Conservation (phyloP, 345 rosid species). For the Xanthoceras sorbifolium region DNA sequence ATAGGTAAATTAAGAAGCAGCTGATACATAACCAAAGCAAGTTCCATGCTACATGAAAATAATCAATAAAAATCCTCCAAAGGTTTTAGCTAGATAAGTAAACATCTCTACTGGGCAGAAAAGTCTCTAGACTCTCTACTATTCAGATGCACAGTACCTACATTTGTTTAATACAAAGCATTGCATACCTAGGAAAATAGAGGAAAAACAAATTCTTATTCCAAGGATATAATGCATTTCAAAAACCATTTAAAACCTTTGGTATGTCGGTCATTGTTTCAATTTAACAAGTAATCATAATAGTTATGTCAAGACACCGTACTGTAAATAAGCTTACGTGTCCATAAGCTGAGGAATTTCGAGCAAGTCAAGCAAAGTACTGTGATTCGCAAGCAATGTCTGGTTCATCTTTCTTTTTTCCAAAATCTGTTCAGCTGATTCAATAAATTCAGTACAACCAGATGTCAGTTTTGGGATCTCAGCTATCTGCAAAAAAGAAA, state of each 20-base stretch:
- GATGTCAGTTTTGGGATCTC: constrained; percentile 81
- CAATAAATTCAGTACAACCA: constrained; percentile 86
- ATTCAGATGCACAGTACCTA: neutral
- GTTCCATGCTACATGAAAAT: neutral
- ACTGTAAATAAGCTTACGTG: too few species aligned
- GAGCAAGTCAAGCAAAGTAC: constrained; percentile 94
- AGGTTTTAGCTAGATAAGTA: neutral
- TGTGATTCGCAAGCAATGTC: constrained; percentile 79
- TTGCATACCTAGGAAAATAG: neutral
- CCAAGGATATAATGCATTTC: neutral
- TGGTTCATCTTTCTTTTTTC: constrained; percentile 97
- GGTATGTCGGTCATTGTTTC: neutral
- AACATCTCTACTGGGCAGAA: neutral
- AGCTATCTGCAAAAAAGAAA: constrained; percentile 52
- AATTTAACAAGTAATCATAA: constrained; percentile 9
- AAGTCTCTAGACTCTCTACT: neutral
- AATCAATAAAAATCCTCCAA: neutral
- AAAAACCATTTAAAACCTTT: constrained; percentile 5
- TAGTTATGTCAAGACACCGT: constrained; percentile 32
- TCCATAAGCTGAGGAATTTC: constrained; percentile 99
- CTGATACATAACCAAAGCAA: neutral
- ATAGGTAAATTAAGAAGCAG: neutral
- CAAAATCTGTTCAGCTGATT: constrained; percentile 83
- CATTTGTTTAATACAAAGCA: neutral
- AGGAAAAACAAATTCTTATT: neutral